Percentiles rank a stretch among this genome's conserved stretches.
phyloP scores from a whole-genome alignment of 371 early-diverging fungal species.

The Zopfochytrium polystomum region DNA sequence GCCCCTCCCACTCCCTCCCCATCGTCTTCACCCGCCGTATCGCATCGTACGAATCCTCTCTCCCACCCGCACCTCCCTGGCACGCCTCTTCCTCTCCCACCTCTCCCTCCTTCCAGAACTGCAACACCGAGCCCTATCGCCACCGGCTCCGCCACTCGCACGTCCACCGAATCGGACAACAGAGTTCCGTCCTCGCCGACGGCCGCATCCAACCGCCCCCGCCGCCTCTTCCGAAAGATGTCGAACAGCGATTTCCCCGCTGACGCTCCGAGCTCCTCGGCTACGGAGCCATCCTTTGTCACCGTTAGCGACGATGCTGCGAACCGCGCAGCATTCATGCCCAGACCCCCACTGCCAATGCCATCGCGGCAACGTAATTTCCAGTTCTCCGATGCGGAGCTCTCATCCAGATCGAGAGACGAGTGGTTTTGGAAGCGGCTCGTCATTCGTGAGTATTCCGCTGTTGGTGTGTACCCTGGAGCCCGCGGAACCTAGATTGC shows the following conservation, averaged over 20 bases:
- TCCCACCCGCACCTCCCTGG: neutral
- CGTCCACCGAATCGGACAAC: too few species aligned
- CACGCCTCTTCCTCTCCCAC: too few species aligned
- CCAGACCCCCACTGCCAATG: neutral
- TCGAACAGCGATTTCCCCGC: too few species aligned
- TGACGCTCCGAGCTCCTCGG: too few species aligned
- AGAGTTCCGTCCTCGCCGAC: neutral
- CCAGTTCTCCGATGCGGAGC: neutral
- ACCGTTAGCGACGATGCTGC: neutral
- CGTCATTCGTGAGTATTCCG: neutral
- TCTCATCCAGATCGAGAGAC: neutral
- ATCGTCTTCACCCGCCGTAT: neutral
- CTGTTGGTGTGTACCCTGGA: too few species aligned
- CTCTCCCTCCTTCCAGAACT: too few species aligned
- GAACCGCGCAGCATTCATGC: neutral
- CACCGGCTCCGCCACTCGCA: constrained; percentile 1
- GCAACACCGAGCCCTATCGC: neutral
- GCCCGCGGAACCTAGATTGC: neutral
- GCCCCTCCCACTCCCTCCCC: neutral
- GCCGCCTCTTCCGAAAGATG: neutral
- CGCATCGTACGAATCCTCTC: neutral
- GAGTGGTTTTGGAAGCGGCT: neutral
- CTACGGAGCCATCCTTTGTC: neutral
- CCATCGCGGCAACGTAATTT: neutral
- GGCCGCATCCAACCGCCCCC: neutral